Evolutionary conservation across 306 rosid genomes (phyloP), one percentile per base, ranked within the genome.

Genomic region (Malus fusca): DNA sequence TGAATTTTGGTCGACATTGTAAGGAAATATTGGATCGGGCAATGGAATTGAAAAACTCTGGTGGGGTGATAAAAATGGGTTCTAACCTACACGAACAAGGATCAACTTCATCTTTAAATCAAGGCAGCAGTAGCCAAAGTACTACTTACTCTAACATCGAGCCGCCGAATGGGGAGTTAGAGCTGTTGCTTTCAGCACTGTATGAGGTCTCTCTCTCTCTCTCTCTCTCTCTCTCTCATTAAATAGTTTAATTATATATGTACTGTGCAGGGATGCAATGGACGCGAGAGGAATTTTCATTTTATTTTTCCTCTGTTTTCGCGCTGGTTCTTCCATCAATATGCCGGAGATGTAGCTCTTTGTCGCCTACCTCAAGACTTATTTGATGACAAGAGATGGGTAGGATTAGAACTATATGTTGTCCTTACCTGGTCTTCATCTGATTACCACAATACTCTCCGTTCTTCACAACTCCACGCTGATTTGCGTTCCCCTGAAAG

Each of bases 351-450:
- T 3, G 52, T 53, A 22, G 72, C 59, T 17, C 0, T 40, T 3
- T 76, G 48, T 66, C 2, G 15, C 2, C 19, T 68, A 17, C 53
- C 44, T 67, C 30, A 3, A 37, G 18, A 37, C 4, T n/a, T 76
- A 1, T 18, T 35, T 55, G 42, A 53, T 4, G 74, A 76, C 21
- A 21, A 40, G 17, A 40, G 3, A 23, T 76, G 74, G 55, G 30
- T 76, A 4, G 79, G 79, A 66, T 0, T 76, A 10, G 73, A 55
- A 18, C 73, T 66, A 0, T 76, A 67, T 23, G 79, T 14, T 0
- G 0, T 3, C 2, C 7, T 67, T 18, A 5, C 33, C 6, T 43
- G 42, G 15, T 30, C 4, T 67, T 13, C 9, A 18, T n/a, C 68
- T 25, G 4, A 25, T 76, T 37, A 4, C 53, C 0, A 11, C 53